Evolutionary conservation across 2,329 filamentous ascomycete genomes (phyloP).

Genomic region (Aureobasidium sp.): DNA sequence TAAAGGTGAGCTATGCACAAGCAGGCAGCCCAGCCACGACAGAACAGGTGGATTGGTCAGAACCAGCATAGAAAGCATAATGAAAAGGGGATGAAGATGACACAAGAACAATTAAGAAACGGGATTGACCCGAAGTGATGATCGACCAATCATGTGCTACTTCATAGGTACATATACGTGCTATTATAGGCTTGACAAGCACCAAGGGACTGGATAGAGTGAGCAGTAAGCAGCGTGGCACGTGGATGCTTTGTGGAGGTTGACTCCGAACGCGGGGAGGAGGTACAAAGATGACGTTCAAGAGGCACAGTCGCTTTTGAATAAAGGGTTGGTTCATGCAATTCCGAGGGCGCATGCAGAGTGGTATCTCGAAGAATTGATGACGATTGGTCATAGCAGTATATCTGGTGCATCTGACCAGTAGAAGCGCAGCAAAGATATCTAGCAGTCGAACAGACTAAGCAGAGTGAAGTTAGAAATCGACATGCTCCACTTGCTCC

Average conservation of each 20-base stretch:
- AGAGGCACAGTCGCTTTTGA: neutral
- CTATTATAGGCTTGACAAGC: neutral
- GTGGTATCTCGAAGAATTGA: neutral
- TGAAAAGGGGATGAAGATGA: neutral
- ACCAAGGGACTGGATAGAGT: neutral
- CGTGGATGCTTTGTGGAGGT: neutral
- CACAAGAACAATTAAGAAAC: neutral
- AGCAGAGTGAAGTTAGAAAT: neutral
- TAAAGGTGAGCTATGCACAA: conserved; percentile 76
- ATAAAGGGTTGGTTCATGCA: neutral
- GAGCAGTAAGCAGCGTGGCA: neutral
- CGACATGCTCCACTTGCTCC: neutral
- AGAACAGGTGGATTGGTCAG: conserved; percentile 96
- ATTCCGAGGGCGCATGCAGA: neutral
- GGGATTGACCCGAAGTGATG: too few species aligned
- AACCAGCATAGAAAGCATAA: conserved; percentile 45
- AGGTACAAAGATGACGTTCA: neutral
- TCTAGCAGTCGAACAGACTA: neutral
- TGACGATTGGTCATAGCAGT: neutral
- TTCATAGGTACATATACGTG: neutral
- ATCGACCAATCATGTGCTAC: neutral
- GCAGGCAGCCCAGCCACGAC: conserved; percentile 63
- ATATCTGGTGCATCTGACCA: neutral
- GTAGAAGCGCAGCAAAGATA: neutral
- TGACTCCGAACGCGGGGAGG: neutral